Percentiles rank a stretch among this genome's conserved stretches.
phyloP scores from a whole-genome alignment of 2,329 filamentous ascomycete species.

The Phoma sp. region DNA sequence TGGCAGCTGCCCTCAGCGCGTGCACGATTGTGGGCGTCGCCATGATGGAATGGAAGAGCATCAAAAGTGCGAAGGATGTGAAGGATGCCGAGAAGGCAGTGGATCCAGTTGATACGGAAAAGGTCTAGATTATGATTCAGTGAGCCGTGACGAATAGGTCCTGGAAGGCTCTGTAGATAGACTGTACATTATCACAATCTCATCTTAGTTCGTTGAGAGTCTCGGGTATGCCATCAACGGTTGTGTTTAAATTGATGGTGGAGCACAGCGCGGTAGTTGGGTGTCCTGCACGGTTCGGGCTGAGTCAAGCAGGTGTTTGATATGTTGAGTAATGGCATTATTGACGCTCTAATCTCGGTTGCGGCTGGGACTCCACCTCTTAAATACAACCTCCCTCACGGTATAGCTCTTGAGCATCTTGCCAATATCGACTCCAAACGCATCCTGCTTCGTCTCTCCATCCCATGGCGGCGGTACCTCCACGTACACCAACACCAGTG shows the following conservation, averaged over 20 bases:
- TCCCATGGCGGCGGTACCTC: constrained; percentile 78
- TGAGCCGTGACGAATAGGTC: neutral
- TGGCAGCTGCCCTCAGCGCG: constrained; percentile 63
- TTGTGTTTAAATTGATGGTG: no score
- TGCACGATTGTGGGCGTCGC: constrained; percentile 62
- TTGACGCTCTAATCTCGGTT: constrained; percentile 63
- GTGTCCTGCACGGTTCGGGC: no score
- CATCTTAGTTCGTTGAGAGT: no score
- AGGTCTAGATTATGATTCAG: neutral
- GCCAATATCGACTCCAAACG: constrained; percentile 62
- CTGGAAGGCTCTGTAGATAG: neutral
- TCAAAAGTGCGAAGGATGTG: constrained; percentile 55
- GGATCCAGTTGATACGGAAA: neutral
- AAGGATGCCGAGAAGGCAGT: neutral
- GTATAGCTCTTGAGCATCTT: constrained; percentile 72
- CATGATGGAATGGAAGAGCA: constrained; percentile 68
- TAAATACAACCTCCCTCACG: constrained; percentile 80
- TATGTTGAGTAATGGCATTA: no score
- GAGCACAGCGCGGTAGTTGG: no score
- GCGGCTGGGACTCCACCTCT: constrained; percentile 84
- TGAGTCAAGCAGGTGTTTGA: no score
- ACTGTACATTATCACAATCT: neutral
- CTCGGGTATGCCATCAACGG: no score
- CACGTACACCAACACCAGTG: constrained; percentile 86
- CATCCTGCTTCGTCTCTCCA: constrained; percentile 50